These are phyloP conservation scores for Trifolium repens DNA, from an alignment of 306 rosid genomes.

Conservation along the genomic window DNA sequence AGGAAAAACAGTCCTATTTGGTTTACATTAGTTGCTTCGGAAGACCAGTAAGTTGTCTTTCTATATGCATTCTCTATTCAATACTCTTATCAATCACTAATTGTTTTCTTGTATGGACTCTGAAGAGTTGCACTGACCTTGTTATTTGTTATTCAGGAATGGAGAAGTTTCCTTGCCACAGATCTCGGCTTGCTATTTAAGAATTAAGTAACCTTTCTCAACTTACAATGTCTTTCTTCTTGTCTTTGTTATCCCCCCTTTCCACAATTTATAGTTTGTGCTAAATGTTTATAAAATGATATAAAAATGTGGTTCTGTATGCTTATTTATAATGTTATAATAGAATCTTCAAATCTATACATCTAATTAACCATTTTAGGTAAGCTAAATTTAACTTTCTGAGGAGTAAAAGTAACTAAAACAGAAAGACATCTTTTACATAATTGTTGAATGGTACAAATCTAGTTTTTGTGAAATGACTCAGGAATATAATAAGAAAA, in stretches of 20 bases:
- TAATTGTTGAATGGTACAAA: not conserved
- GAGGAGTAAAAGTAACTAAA: not conserved
- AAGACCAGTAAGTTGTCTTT: constrained; percentile 68
- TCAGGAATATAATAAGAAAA: not conserved
- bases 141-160: constrained; percentile 68
- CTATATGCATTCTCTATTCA: constrained; percentile 13
- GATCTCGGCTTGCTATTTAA: constrained; percentile 79
- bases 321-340: constrained; percentile 4
- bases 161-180: constrained; percentile 89
- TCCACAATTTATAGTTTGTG: constrained; percentile 12
- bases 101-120: constrained; percentile 20
- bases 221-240: constrained; percentile 36
- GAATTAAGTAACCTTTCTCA: constrained; percentile 73
- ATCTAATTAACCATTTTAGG: constrained; percentile 1
- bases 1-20: constrained; percentile 76
- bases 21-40: constrained; percentile 93
- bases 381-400: not conserved
- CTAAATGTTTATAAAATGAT: constrained; percentile 8
- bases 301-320: constrained; percentile 15
- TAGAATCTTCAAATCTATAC: not conserved
- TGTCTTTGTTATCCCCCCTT: constrained; percentile 1
- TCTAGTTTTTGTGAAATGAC: not conserved
- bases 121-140: constrained; percentile 31
- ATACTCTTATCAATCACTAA: not conserved
- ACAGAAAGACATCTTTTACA: constrained; percentile 4